phyloP scores from a whole-genome alignment of 2,329 filamentous ascomycete genomes.

The Cladosporium oxysporum region DNA sequence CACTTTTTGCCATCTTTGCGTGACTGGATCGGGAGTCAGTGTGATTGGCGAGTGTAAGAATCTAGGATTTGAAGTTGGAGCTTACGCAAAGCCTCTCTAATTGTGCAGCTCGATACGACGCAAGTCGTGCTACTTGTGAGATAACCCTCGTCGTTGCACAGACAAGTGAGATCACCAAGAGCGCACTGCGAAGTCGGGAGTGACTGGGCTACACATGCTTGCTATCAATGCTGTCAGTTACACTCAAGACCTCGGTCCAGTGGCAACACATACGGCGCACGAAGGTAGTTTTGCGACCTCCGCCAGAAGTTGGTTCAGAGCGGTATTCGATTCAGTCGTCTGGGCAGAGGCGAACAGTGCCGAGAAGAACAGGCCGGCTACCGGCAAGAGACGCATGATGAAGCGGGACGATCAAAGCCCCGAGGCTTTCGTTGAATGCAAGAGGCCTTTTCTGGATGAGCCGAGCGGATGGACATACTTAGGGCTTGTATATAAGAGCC shows the following conservation, averaged over 20 bases:
- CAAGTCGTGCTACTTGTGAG: neutral
- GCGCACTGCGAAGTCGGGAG: neutral
- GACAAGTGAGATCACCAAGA: neutral
- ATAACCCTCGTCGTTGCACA: neutral
- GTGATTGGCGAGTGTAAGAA: no score
- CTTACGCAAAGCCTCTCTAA: neutral
- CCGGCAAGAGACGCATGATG: neutral
- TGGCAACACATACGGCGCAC: neutral
- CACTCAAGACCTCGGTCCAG: no score
- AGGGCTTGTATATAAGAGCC: neutral
- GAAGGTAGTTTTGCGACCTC: neutral
- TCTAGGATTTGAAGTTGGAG: neutral
- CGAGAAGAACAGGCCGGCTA: neutral
- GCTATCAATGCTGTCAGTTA: neutral
- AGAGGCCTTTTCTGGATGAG: neutral
- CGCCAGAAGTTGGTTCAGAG: neutral
- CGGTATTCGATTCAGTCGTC: neutral
- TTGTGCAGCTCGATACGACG: neutral
- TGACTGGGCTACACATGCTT: neutral
- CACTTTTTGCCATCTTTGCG: slow-evolving; percentile 8
- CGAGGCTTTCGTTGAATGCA: neutral
- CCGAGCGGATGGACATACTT: neutral
- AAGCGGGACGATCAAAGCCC: neutral
- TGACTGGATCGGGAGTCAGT: neutral
- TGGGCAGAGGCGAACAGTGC: neutral